Evolutionary conservation across 306 rosid genomes (phyloP).

Genomic region (Vigna reflexopilosa): DNA sequence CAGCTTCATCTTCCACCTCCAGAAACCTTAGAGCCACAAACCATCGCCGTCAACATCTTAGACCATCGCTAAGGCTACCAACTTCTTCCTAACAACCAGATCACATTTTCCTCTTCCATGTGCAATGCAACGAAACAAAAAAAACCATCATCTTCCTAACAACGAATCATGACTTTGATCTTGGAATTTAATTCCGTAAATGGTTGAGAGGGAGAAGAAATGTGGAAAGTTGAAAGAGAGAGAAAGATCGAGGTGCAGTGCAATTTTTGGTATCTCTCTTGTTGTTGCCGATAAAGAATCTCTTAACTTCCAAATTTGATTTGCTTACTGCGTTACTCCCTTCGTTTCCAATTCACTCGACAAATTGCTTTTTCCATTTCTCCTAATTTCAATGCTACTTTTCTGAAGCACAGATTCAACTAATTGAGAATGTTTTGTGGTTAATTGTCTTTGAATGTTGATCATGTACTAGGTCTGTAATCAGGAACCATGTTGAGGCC

Average conservation of each 20-base stretch:
- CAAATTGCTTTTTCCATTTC: slow-evolving; percentile 10
- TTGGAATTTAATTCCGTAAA: slow-evolving; percentile 30
- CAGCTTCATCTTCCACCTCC: no score
- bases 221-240: slow-evolving; percentile 10
- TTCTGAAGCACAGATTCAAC: no score
- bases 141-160: background rate
- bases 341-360: slow-evolving; percentile 1
- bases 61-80: no score
- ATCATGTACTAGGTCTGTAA: slow-evolving; percentile 43
- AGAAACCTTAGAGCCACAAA: no score
- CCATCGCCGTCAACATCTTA: no score
- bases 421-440: no score
- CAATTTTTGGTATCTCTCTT: background rate
- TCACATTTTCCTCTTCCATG: no score
- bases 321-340: background rate
- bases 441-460: slow-evolving; percentile 44
- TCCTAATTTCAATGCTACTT: background rate
- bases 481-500: slow-evolving; percentile 75
- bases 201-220: background rate
- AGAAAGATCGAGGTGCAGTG: background rate
- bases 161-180: slow-evolving; percentile 34
- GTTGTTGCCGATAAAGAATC: background rate
- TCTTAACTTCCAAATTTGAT: slow-evolving; percentile 1
- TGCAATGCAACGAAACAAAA: no score
- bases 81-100: no score